phyloP scores from a whole-genome alignment of 768 basidiomycete species.

The Amanita phalloides region DNA sequence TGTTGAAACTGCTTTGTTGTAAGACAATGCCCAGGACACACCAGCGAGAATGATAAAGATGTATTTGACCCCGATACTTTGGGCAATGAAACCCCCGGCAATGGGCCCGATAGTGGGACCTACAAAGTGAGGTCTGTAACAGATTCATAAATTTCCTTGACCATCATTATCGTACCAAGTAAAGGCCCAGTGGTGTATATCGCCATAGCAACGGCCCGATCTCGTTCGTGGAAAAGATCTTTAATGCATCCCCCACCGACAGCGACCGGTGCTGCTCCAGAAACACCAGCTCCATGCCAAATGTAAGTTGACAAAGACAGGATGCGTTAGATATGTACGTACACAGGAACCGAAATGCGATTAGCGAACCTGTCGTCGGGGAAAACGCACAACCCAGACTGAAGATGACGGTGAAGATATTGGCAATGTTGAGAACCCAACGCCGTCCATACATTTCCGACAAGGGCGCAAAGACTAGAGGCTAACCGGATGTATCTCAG shows the following conservation, averaged over 20 bases:
- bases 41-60: slow-evolving; percentile 43
- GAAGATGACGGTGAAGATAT: slow-evolving; percentile 50
- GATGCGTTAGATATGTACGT: slow-evolving; percentile 13
- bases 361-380: slow-evolving; percentile 40
- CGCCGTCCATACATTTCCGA: slow-evolving; percentile 68
- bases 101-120: slow-evolving; percentile 51
- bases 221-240: slow-evolving; percentile 52
- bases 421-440: slow-evolving; percentile 61
- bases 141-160: neutral
- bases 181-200: slow-evolving; percentile 55
- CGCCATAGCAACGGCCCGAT: slow-evolving; percentile 55
- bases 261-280: slow-evolving; percentile 54
- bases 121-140: slow-evolving; percentile 10
- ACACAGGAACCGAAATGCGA: slow-evolving; percentile 65
- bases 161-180: slow-evolving; percentile 26
- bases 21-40: slow-evolving; percentile 9
- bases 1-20: neutral
- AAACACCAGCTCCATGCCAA: slow-evolving; percentile 42
- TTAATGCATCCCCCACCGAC: slow-evolving; percentile 57
- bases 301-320: neutral
- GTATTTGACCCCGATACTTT: slow-evolving; percentile 49
- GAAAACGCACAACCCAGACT: slow-evolving; percentile 63
- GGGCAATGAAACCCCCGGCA: slow-evolving; percentile 54
- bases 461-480: slow-evolving; percentile 53
- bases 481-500: slow-evolving; percentile 14